These are phyloP conservation scores for Daldinia vernicosa DNA, from an alignment of 495 filamentous ascomycete genomes.

Conservation along the genomic window DNA sequence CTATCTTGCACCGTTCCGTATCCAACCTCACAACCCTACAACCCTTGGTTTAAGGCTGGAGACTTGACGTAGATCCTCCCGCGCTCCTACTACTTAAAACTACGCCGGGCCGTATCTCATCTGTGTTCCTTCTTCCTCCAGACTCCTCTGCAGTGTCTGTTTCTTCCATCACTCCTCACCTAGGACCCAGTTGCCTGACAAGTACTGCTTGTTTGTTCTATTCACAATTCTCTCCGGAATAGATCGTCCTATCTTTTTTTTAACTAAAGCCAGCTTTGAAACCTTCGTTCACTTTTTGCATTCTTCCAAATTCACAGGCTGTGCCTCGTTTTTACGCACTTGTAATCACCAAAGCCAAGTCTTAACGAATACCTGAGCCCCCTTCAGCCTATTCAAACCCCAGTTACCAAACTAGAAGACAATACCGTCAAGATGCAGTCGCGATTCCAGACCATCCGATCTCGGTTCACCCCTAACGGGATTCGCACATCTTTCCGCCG, in stretches of 20 bases:
- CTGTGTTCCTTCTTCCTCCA: slow-evolving; percentile 36
- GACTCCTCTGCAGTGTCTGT: slow-evolving; percentile 37
- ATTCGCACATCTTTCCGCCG: slow-evolving; percentile 61
- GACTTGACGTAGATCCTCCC: slow-evolving; percentile 25
- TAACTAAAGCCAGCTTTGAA: slow-evolving; percentile 36
- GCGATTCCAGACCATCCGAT: slow-evolving; percentile 61
- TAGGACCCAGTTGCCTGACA: slow-evolving; percentile 33
- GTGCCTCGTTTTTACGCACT: slow-evolving; percentile 46
- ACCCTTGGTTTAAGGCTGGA: slow-evolving; percentile 20
- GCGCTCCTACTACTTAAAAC: slow-evolving; percentile 36
- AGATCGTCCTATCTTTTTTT: slow-evolving; percentile 57
- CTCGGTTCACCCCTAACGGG: slow-evolving; percentile 56
- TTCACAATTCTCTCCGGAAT: slow-evolving; percentile 40
- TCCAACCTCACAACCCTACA: slow-evolving; percentile 31
- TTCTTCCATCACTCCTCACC: slow-evolving; percentile 27
- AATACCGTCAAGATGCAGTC: slow-evolving; percentile 51
- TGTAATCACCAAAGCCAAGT: slow-evolving; percentile 12
- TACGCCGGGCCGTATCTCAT: slow-evolving; percentile 19
- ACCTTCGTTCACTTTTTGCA: slow-evolving; percentile 44
- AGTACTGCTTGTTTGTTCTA: slow-evolving; percentile 36
- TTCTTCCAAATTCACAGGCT: slow-evolving; percentile 45
- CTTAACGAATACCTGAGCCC: not conserved
- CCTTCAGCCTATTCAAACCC: not conserved
- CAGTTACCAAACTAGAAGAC: not conserved
- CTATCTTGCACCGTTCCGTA: slow-evolving; percentile 32